Evolutionary conservation across 1,139 yeast genomes (phyloP), one percentile per base, ranked within the genome.

Genomic region (Diutina scorzettiae): DNA sequence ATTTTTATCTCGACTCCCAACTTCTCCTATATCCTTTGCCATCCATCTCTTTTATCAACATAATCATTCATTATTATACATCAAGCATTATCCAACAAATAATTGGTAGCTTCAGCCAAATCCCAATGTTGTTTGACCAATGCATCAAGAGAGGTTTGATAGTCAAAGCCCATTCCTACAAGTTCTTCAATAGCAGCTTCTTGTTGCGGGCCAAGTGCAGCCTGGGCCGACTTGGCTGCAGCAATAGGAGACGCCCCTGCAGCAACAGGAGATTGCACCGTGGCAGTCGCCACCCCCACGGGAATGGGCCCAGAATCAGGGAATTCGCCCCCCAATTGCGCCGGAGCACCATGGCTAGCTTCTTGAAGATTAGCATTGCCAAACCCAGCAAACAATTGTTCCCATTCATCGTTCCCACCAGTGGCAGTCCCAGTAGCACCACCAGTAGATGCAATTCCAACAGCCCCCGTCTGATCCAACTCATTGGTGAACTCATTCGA

Each of bases 361-460:
- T 45, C 43, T 3, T 32, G 45, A 16, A 53, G 59, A 42, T 66
- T 64, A 28, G 69, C 69, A 52, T 80, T 82, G 25, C 91, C 91
- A 56, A 86, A 82, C 0, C 94, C 95, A 2, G 95, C 93, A 65
- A 87, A 87, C 27, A 87, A 70, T 59, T 86, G 93, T 53, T 87
- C 96, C 96, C 96, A 87, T 58, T 87, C 96, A 53, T 85, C 95
- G 45, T 73, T 72, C 7, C 56, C 64, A n/a, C 20, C 39, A 5
- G 42, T 30, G 19, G 23, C 16, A n/a, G 31, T 8, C 6, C 9
- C 17, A 21, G 39, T 12, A 14, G 16, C 17, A 14, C 27, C 39
- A 14, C 4, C 33, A 4, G 39, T 39, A 3, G 32, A 14, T 1
- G 40, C 28, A 8, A 43, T 25, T 18, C 20, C 16, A 24, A 50